Base-by-base conservation (phyloP, 331 rosid genomes). In the Rosa hybrid region DNA sequence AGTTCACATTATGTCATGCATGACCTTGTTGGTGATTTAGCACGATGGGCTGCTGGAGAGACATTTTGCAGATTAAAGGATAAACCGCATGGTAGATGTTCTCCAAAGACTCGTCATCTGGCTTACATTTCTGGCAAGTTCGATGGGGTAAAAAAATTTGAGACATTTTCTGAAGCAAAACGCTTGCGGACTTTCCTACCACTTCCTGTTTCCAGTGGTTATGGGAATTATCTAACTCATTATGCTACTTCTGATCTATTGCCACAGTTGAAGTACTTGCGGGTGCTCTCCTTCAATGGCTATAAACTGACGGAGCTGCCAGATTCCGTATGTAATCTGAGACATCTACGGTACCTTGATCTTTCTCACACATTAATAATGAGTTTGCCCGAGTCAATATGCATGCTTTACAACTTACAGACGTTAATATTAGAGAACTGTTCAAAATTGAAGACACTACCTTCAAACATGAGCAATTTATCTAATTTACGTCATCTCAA, bases 131-230 rank as follows among this genome's bases (percentile, higher is more conserved):
- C 38, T 34, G 4, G 38, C 3, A 34, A 34, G 38, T 34, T 34
- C 13, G 30, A 53, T 2, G 82, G 75, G 71, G 11, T 65, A 34
- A 39, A 56, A 16, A 75, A 12, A 45, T 74, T 78, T 14, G 59
- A 59, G 25, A 39, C 8, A 30, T 12, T 83, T 7, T 59, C 25
- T n/a, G 27, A 48, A 74, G 48, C 46, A 38, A 56, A 53, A 13
- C 50, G 20, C 70, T 50, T 83, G 57, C 81, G 81, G 9, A 79
- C 81, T 25, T 74, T 78, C 57, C 42, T 83, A 16, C 80, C 82
- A 20, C 39, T 41, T 10, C 6, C 3, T 0, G 54, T 39, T 34
- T 27, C 48, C 23, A 5, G 2, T 20, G 9, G 13, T 44, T 0
- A 2, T n/a, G 34, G 0, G 14, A 9, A 18, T 34, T 38, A 12